Percentiles rank a stretch among this genome's conserved stretches.
phyloP scores from a whole-genome alignment of 306 rosid species.

The Medicago ruthenica region DNA sequence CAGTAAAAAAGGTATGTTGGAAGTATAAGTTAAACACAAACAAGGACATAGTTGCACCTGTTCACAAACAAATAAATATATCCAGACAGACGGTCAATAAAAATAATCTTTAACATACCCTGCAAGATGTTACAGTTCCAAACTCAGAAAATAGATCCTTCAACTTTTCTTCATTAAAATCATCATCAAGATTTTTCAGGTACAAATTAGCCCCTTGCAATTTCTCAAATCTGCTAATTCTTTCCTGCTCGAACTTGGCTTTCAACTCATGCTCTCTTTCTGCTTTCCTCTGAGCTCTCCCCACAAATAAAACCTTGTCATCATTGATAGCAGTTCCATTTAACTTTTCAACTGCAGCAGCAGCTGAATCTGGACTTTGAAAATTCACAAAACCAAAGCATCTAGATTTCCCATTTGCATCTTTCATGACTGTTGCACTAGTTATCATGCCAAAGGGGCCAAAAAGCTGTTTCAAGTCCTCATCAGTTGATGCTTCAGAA shows the following conservation, averaged over 20 bases:
- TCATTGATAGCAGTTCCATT: slow-evolving; percentile 59
- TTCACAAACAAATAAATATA: neutral
- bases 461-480: slow-evolving; percentile 64
- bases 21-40: neutral
- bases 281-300: slow-evolving; percentile 77
- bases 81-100: neutral
- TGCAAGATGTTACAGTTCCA: slow-evolving; percentile 83
- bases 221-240: slow-evolving; percentile 74
- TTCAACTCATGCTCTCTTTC: slow-evolving; percentile 81
- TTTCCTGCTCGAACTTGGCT: slow-evolving; percentile 78
- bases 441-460: slow-evolving; percentile 63
- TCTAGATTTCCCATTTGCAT: slow-evolving; percentile 71
- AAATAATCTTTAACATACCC: slow-evolving; percentile 53
- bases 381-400: slow-evolving; percentile 90
- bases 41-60: neutral
- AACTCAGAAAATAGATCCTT: slow-evolving; percentile 82
- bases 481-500: slow-evolving; percentile 58
- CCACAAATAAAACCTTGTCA: slow-evolving; percentile 72
- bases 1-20: neutral
- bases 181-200: slow-evolving; percentile 83
- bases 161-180: slow-evolving; percentile 70
- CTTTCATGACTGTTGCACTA: slow-evolving; percentile 70
- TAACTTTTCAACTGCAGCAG: slow-evolving; percentile 69
- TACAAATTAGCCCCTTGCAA: slow-evolving; percentile 85
- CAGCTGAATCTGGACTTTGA: slow-evolving; percentile 60